Evolutionary conservation across 2,329 filamentous ascomycete genomes (phyloP).

Genomic region (Fusarium hainanense): DNA sequence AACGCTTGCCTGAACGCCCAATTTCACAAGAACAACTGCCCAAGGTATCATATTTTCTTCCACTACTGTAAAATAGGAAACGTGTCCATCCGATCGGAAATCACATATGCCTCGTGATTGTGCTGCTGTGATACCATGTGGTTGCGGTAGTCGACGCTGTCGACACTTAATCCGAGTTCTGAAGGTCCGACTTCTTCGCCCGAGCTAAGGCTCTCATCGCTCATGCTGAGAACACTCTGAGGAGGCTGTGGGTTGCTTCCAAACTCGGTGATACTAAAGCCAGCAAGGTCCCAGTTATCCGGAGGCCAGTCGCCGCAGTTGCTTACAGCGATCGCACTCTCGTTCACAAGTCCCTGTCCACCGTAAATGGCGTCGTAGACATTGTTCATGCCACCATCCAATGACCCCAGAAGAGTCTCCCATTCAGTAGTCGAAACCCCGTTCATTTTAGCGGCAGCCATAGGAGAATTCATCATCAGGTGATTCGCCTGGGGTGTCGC

Average conservation of each 20-base stretch:
- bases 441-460: constrained; percentile 48
- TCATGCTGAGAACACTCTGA: constrained; percentile 66
- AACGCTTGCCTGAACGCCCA: neutral
- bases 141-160: constrained; percentile 50
- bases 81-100: constrained; percentile 42
- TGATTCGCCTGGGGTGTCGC: constrained; percentile 40
- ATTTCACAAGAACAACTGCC: constrained; percentile 16
- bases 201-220: constrained; percentile 68
- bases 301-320: constrained; percentile 63
- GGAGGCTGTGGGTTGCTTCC: constrained; percentile 55
- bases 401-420: constrained; percentile 82
- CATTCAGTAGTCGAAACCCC: constrained; percentile 76
- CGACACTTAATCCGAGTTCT: constrained; percentile 59
- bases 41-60: constrained; percentile 36
- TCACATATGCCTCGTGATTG: constrained; percentile 39
- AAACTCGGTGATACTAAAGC: constrained; percentile 64
- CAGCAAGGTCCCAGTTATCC: constrained; percentile 66
- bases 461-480: constrained; percentile 43
- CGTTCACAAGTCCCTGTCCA: constrained; percentile 64
- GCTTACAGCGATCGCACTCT: constrained; percentile 58
- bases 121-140: constrained; percentile 42
- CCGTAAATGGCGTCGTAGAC: constrained; percentile 88
- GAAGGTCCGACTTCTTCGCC: constrained; percentile 62
- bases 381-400: constrained; percentile 83
- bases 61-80: constrained; percentile 37